Base-by-base conservation (phyloP, 179 eudicot genomes). In the Vitellaria paradoxa region DNA sequence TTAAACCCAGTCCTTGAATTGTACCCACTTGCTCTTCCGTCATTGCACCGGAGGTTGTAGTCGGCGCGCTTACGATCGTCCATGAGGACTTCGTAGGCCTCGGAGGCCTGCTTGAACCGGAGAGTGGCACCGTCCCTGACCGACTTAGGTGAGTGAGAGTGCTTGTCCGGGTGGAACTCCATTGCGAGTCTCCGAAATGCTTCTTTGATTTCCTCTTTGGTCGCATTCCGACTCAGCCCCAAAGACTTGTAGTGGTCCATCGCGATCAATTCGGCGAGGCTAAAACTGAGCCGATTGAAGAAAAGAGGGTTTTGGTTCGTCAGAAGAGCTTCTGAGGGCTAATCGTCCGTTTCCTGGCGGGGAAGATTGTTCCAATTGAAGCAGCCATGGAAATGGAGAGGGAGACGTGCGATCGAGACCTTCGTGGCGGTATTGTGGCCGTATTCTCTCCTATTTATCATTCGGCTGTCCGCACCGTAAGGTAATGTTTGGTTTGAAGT, bases 141-240 rank as follows among this genome's bases (percentile, higher is more conserved):
- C 30, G 85, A 71, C 70, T 90, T 76, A 65, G 95, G 76, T 0
- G 97, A 87, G 14, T 78, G 86, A 0, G 87, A 79, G 77, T 93
- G 98, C 77, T 92, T 92, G 81, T 93, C 98, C 0, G 98, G 98
- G 84, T 93, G 98, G 55, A 87, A 92, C 82, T 92, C 76, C 66
- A 92, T 68, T 26, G 97, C 98, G 50, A 89, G 55, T 78, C 82
- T 88, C 3, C 97, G 85, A 61, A 90, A 93, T 1, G 98, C 91
- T 72, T 80, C 80, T 74, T 93, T 93, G 61, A 93, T 89, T 68
- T 93, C 90, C 2, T 81, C 82, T 72, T 93, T 92, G 17, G 81
- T 87, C 0, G 98, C 93, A 77, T 65, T 84, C 60, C 69, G 82
- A 1, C 68, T 57, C 5, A 93, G 45, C 9, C 98, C 98, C 24